phyloP scores from a whole-genome alignment of 2,329 filamentous ascomycete genomes.

The Fonsecaea pedrosoi region DNA sequence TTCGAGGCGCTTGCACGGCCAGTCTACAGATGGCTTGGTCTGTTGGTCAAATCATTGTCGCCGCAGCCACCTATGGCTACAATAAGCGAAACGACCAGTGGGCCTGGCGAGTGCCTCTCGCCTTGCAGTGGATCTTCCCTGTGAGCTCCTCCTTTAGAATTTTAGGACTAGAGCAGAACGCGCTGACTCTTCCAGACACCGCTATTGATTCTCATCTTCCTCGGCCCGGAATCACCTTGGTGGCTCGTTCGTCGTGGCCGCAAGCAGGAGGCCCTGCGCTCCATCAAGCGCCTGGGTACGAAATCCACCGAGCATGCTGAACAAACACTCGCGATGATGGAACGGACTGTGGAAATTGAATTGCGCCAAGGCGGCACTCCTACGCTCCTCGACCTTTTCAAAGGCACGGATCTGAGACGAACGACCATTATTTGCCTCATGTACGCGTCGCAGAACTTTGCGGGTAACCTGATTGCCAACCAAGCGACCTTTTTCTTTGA shows the following conservation, averaged over 20 bases:
- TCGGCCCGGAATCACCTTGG: constrained; percentile 62
- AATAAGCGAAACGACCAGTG: constrained; percentile 47
- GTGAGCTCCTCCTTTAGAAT: constrained; percentile 33
- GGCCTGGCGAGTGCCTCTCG: constrained; percentile 61
- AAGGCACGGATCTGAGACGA: constrained; percentile 45
- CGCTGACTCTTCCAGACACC: constrained; percentile 49
- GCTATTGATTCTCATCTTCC: constrained; percentile 59
- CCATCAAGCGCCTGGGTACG: constrained; percentile 58
- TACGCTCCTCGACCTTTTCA: constrained; percentile 44
- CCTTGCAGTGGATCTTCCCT: constrained; percentile 66
- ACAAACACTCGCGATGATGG: constrained; percentile 47
- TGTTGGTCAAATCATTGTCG: constrained; percentile 67
- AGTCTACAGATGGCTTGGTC: constrained; percentile 73
- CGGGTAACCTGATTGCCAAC: constrained; percentile 68
- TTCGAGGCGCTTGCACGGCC: constrained; percentile 66
- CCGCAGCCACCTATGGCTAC: constrained; percentile 63
- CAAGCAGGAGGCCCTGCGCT: constrained; percentile 53
- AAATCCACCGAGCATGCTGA: constrained; percentile 46
- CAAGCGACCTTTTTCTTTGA: constrained; percentile 67
- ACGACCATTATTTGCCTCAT: constrained; percentile 46
- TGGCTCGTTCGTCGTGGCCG: constrained; percentile 61
- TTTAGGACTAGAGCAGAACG: not conserved
- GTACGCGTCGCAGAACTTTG: constrained; percentile 55
- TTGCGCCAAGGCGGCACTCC: constrained; percentile 39
- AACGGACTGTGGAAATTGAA: constrained; percentile 46